These are phyloP conservation scores for Aspergillus bombycis DNA, from an alignment of 2,329 filamentous ascomycete genomes.

Conservation along the genomic window DNA sequence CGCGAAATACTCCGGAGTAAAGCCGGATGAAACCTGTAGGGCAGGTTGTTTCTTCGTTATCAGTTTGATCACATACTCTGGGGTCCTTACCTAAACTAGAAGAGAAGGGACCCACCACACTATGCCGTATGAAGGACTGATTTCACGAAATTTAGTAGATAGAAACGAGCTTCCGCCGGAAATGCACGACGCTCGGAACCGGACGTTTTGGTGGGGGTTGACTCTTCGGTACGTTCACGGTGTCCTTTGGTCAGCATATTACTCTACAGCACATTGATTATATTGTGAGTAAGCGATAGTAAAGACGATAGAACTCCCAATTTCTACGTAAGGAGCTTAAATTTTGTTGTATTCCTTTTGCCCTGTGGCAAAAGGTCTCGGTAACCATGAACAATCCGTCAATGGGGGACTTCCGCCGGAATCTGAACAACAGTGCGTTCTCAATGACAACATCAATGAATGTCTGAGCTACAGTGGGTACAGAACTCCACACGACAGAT, in stretches of 20 bases:
- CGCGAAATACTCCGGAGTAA: too few relatives aligned
- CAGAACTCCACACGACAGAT: neutral
- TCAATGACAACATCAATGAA: neutral
- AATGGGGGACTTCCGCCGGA: neutral
- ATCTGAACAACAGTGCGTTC: neutral
- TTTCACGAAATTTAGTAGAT: neutral
- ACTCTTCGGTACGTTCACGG: too few relatives aligned
- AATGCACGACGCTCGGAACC: neutral
- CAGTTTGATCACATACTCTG: neutral
- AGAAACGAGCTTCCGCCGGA: neutral
- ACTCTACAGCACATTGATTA: neutral
- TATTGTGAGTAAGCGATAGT: neutral
- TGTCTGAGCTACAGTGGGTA: neutral
- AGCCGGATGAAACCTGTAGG: too few relatives aligned
- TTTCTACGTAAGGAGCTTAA: accelerated
- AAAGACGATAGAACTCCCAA: neutral
- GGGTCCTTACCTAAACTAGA: neutral
- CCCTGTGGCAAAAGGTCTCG: neutral
- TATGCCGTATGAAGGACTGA: neutral
- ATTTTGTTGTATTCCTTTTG: neutral
- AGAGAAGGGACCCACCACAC: neutral
- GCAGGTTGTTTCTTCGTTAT: too few relatives aligned
- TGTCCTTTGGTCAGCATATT: too few relatives aligned
- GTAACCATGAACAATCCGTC: neutral
- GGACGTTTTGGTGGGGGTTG: neutral